Evolutionary conservation across 345 rosid species (phyloP), one percentile per base, ranked within the genome.

Genomic region (Raphanus sativus): DNA sequence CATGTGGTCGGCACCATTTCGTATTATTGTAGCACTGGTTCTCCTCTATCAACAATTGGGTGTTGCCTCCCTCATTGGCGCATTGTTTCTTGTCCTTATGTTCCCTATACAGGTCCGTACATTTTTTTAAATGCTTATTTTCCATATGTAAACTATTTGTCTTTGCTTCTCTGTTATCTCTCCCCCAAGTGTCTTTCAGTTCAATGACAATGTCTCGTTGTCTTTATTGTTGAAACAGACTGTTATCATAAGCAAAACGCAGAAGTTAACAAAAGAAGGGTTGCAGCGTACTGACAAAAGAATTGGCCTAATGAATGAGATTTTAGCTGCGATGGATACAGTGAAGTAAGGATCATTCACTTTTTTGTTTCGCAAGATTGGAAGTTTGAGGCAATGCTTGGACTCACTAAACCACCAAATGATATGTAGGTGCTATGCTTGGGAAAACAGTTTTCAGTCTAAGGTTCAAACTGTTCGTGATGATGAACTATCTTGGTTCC

Each of bases 1-100:
- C 78, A 62, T 95, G 77, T 95, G 99, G 99, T 95, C 99, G 54
- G 99, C 99, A 69, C 99, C 99, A 25, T 92, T 95, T 77, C 98
- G 98, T 59, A 95, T 95, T 45, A 65, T 75, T 75, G 15, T 92
- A 75, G 84, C 99, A 16, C 80, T 95, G 89, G 87, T 92, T 71
- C 92, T 95, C 74, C 93, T 95, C 54, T 95, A 87, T 78, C 83
- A 84, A 71, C 87, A 92, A 77, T 32, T 75, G 70, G 79, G 79
- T 66, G 83, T 75, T 71, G 83, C 80, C 24, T 54, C 83, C 2
- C 55, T 80, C 80, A 82, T 95, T 40, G 99, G 99, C 50, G 97
- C 98, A 70, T 24, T 92, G 65, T 25, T 95, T 85, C 90, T 95
- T 29, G 91, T 89, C 70, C 91, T 95, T 65, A 78, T 95, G 84